Evolutionary conservation across 2,329 filamentous ascomycete genomes (phyloP).

Genomic region (Myriangium duriaei): DNA sequence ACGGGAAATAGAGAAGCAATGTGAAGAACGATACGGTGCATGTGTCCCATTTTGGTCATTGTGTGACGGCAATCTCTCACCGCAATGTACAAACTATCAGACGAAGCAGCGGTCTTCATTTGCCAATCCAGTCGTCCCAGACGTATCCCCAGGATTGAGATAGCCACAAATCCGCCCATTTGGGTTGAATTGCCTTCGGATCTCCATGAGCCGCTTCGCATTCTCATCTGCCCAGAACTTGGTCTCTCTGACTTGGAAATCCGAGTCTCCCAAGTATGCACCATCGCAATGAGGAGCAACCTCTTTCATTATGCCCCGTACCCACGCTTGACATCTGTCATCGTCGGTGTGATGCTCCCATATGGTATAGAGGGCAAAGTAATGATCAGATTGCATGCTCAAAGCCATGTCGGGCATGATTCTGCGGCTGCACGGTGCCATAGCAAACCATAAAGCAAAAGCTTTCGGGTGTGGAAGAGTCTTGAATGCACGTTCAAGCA

Average conservation of each 20-base stretch:
- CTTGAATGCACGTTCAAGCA: constrained; percentile 36
- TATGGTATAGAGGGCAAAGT: constrained; percentile 41
- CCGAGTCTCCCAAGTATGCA: constrained; percentile 43
- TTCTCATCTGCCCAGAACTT: constrained; percentile 38
- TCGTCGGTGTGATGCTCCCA: constrained; percentile 39
- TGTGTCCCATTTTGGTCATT: no score
- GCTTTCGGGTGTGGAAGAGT: constrained; percentile 35
- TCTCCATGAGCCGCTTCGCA: constrained; percentile 29
- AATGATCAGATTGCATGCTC: constrained; percentile 44
- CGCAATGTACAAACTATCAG: no score
- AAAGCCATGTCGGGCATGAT: constrained; percentile 40
- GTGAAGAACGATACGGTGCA: no score
- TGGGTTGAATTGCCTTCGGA: constrained; percentile 35
- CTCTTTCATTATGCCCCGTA: constrained; percentile 22
- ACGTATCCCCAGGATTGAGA: constrained; percentile 33
- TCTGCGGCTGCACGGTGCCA: constrained; percentile 36
- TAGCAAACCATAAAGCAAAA: constrained; percentile 39
- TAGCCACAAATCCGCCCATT: constrained; percentile 33
- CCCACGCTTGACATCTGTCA: constrained; percentile 32
- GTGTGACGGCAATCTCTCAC: no score
- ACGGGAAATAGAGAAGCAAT: no score
- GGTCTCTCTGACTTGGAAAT: constrained; percentile 37
- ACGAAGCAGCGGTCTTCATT: constrained; percentile 20
- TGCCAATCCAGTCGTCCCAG: constrained; percentile 29
- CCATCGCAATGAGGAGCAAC: constrained; percentile 34